These are phyloP conservation scores for Flaveria sonorensis DNA, from an alignment of 129 eudicot species.

Conservation along the genomic window DNA sequence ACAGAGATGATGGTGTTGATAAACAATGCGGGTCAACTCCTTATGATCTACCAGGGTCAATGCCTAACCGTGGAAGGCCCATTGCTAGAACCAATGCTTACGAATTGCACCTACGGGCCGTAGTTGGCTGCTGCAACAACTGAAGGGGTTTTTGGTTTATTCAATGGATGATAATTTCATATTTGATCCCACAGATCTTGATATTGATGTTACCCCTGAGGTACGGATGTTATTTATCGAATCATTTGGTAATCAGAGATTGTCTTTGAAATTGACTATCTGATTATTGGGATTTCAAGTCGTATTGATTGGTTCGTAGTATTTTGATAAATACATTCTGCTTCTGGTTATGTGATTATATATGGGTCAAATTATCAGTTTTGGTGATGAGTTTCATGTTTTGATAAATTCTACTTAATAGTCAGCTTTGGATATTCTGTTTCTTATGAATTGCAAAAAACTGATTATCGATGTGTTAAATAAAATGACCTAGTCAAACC, in stretches of 20 bases:
- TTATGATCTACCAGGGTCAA: constrained; percentile 80
- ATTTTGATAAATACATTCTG: neutral
- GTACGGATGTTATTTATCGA: constrained; percentile 29
- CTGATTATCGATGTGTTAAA: neutral
- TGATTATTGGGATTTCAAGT: neutral
- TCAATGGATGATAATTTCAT: constrained; percentile 90
- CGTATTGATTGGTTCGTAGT: neutral
- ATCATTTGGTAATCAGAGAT: neutral
- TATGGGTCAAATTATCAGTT: neutral
- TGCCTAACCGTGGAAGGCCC: constrained; percentile 88
- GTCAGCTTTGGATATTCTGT: neutral
- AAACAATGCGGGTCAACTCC: constrained; percentile 67
- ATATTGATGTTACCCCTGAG: constrained; percentile 96
- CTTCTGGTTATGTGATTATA: neutral
- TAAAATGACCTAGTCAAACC: too few species aligned
- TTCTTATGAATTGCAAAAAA: neutral
- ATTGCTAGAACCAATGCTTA: constrained; percentile 79
- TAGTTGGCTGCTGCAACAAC: constrained; percentile 97
- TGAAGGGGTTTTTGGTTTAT: constrained; percentile 84
- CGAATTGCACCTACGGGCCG: constrained; percentile 93
- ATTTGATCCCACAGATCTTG: constrained; percentile 98
- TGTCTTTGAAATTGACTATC: neutral
- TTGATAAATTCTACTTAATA: too few species aligned
- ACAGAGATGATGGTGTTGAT: constrained; percentile 80
- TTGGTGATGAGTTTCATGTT: too few species aligned